phyloP scores from a whole-genome alignment of 2,329 filamentous ascomycete genomes.

The Calonectria naviculata region DNA sequence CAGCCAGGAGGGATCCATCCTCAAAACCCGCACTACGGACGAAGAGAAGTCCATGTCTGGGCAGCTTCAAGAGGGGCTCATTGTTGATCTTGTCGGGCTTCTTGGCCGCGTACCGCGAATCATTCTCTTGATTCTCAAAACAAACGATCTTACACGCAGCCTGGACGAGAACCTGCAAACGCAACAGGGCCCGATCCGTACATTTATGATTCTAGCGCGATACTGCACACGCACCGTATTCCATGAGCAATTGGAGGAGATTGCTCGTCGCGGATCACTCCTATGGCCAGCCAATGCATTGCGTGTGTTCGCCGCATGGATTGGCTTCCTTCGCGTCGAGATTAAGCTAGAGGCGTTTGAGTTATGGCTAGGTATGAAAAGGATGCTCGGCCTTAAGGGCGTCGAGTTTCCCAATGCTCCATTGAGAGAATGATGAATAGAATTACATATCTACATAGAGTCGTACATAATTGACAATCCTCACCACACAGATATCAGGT shows the following conservation, averaged over 20 bases:
- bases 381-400: constrained; percentile 51
- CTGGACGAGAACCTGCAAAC: constrained; percentile 92
- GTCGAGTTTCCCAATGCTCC: constrained; percentile 40
- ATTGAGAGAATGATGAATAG: constrained; percentile 30
- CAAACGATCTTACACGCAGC: constrained; percentile 93
- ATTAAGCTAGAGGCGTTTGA: constrained; percentile 73
- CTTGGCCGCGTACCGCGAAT: constrained; percentile 90
- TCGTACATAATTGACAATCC: constrained; percentile 27
- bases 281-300: constrained; percentile 68
- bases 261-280: constrained; percentile 64
- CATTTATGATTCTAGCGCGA: constrained; percentile 75
- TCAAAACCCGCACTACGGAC: constrained; percentile 70
- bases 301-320: constrained; percentile 65
- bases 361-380: constrained; percentile 67
- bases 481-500: not conserved
- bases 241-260: constrained; percentile 70
- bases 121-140: constrained; percentile 95
- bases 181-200: constrained; percentile 71
- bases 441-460: constrained; percentile 34
- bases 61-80: constrained; percentile 86
- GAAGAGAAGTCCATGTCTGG: constrained; percentile 91
- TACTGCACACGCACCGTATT: constrained; percentile 77
- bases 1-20: constrained; percentile 66
- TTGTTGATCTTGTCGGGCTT: constrained; percentile 88
- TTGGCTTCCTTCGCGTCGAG: constrained; percentile 69